Base-by-base conservation (phyloP, 176 grass and related monocot genomes). In the Dendrocalamus sinicus region DNA sequence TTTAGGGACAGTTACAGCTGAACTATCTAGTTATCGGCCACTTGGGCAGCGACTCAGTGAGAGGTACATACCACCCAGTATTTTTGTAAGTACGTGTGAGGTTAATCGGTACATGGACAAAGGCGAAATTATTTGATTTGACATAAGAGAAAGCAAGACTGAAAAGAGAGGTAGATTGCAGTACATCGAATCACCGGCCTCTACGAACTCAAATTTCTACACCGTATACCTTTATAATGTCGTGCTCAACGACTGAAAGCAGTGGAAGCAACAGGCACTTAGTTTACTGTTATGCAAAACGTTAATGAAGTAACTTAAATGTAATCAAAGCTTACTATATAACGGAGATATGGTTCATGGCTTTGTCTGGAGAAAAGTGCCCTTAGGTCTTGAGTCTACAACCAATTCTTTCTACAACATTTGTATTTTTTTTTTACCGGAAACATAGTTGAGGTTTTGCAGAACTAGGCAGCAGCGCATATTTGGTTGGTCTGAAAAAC, bases 51-150 rank as follows among this genome's bases (percentile, higher is more conserved):
- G 66, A 81, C 69, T 46, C 32, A 0, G 32, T 3, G 68, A 81
- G 46, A 80, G 85, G 10, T 73, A 80, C 68, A 30, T 43, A 22
- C 64, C 41, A 83, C 72, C 79, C 15, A 23, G 52, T 52, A 44
- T 20, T 82, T 82, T 82, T 30, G 72, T 71, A 88, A 67, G 41
- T 40, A 71, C 53, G 65, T 19, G 20, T 26, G 9, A 52, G 40
- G n/a, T 24, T 53, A 89, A 48, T 81, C 24, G 4, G 28, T 67
- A 58, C 14, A 65, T 50, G 3, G 72, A 77, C 72, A 15, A 76
- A 54, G 32, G 17, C 50, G 12, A 55, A 54, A 81, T 77, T 41
- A 13, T 82, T 81, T 86, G 58, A 55, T 82, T 77, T 82, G 78
- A 58, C 84, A 1, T 65, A 35, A 35, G 37, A 86, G 14, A n/a